Percentiles rank a stretch among this genome's conserved stretches.
Evolutionary conservation across 768 basidiomycete species (phyloP).

Genomic region (Leccinum disarticulatum): DNA sequence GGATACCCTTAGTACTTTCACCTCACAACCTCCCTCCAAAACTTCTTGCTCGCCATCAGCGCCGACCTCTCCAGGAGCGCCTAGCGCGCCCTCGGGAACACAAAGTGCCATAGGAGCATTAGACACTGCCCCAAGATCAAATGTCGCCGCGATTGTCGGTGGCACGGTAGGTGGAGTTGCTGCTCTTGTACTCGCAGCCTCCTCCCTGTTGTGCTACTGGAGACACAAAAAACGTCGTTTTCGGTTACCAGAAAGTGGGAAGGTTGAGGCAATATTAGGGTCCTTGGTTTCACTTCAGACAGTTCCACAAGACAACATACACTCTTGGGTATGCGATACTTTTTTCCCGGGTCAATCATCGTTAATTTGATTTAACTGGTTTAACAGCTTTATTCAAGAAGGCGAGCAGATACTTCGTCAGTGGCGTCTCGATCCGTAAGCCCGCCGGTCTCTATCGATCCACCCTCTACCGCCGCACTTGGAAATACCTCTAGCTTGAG

Average conservation of each 20-base stretch:
- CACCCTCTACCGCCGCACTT: not conserved
- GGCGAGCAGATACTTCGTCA: not conserved
- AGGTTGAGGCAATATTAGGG: not conserved
- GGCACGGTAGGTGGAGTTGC: constrained; percentile 7
- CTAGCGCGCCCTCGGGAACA: not conserved
- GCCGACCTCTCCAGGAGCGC: not conserved
- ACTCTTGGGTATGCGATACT: not conserved
- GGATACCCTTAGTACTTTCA: not conserved
- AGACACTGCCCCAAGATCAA: not conserved
- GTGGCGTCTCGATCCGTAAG: not conserved
- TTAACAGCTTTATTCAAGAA: not conserved
- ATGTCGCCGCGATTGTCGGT: constrained; percentile 8
- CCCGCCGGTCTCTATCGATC: not conserved
- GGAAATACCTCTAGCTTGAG: not conserved
- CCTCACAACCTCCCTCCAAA: not conserved
- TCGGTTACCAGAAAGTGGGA: not conserved
- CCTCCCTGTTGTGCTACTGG: constrained; percentile 4
- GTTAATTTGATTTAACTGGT: not conserved
- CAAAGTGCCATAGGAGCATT: not conserved
- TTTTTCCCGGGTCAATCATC: not conserved
- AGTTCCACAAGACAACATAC: not conserved
- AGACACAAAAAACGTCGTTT: not conserved
- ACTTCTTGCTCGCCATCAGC: not conserved
- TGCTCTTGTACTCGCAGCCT: not conserved
- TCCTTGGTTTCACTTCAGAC: not conserved